Evolutionary conservation across 768 basidiomycete species (phyloP).

Genomic region (Coprinopsis strossmayeri): DNA sequence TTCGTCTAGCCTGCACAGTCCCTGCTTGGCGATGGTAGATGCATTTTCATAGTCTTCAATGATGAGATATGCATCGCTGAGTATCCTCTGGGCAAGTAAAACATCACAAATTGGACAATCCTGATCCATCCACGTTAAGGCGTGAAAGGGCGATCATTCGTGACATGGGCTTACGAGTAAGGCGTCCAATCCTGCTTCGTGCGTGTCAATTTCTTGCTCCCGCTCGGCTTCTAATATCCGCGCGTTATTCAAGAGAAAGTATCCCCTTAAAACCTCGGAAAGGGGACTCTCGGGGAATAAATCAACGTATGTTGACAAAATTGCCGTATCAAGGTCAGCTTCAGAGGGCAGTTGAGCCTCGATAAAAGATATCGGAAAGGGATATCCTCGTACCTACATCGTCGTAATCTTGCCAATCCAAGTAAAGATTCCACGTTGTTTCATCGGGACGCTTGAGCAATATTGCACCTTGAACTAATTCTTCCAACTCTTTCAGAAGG

Average conservation of each 20-base stretch:
- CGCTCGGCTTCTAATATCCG: constrained; percentile 26
- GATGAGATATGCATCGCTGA: constrained; percentile 55
- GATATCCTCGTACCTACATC: constrained; percentile 45
- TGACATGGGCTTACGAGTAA: constrained; percentile 46
- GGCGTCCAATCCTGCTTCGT: constrained; percentile 37
- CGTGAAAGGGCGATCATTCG: neutral
- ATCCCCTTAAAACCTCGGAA: constrained; percentile 54
- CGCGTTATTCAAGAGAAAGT: constrained; percentile 56
- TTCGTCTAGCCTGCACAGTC: constrained; percentile 48
- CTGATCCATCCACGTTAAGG: constrained; percentile 28
- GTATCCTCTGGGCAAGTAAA: constrained; percentile 59
- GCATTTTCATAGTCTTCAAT: constrained; percentile 73
- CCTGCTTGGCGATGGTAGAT: constrained; percentile 65
- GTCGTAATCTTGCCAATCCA: constrained; percentile 70
- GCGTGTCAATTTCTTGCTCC: constrained; percentile 4
- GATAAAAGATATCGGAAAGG: constrained; percentile 11
- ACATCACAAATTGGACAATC: constrained; percentile 52
- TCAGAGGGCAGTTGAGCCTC: too few species aligned
- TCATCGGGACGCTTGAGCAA: constrained; percentile 73
- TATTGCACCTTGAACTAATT: constrained; percentile 68
- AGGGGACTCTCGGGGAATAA: constrained; percentile 60
- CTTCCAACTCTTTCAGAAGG: constrained; percentile 59
- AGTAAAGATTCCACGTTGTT: constrained; percentile 70
- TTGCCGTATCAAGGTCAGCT: constrained; percentile 49
- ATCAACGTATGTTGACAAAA: constrained; percentile 53